Evolutionary conservation across 2,329 filamentous ascomycete genomes (phyloP), one percentile per base, ranked within the genome.

Genomic region (Pestalotiopsis sp.): DNA sequence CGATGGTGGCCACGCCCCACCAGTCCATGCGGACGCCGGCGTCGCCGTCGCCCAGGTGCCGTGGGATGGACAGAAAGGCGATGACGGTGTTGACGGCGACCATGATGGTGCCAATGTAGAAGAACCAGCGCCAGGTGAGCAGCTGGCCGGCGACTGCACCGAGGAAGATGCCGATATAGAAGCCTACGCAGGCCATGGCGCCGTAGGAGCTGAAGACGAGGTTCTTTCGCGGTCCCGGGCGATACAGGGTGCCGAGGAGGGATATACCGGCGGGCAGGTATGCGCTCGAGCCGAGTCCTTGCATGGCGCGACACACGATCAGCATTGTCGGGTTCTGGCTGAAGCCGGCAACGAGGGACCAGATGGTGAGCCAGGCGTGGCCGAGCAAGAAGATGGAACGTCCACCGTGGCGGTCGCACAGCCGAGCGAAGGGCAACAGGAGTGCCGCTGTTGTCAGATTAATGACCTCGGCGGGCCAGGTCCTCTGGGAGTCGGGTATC

Each of bases 221-320:
- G 73, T 92, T 93, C 79, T 93, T 93, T 5, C 90, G 84, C 1
- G 90, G 90, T 0, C 90, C 90, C 0, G 91, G 90, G 4, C 90
- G 84, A 75, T 93, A 93, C 2, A 84, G 86, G 62, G 84, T 88
- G 1, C 90, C 90, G 1, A 92, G 80, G 12, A 93, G 82, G 81
- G 90, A 90, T 68, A 94, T 86, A 1, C 90, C 88, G 0, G 90
- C 88, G 0, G 91, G 91, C 14, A 94, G 78, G 70, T 92, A 93
- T 0, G 92, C 91, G 0, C 92, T 91, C 1, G 91, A 86, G 0
- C 92, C 93, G 11, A 95, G 80, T 0, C 93, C 93, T 78, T 94
- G 92, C 58, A 94, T 81, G 9, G 92, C 92, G 66, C 93, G 90
- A 76, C 90, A 92, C 67, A 92, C 83, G 72, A 94, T 91, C 70